phyloP scores from a whole-genome alignment of 805 yeast genomes.

The Candida nanaspora region DNA sequence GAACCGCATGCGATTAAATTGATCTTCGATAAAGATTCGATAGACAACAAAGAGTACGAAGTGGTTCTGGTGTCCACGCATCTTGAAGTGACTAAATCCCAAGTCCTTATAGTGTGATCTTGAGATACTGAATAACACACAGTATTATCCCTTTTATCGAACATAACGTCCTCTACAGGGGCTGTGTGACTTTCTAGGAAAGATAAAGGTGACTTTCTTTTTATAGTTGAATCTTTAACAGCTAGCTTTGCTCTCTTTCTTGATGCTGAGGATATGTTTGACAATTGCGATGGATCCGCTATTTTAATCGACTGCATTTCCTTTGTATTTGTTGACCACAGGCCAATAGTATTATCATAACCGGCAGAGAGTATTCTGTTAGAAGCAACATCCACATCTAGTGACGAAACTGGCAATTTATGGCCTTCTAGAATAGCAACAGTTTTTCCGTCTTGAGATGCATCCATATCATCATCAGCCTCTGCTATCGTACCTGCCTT shows the following conservation, averaged over 20 bases:
- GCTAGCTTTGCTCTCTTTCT: slow-evolving; percentile 84
- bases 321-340: slow-evolving; percentile 85
- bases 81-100: slow-evolving; percentile 88
- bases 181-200: slow-evolving; percentile 74
- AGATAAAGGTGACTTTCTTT: slow-evolving; percentile 77
- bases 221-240: slow-evolving; percentile 61
- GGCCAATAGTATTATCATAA: slow-evolving; percentile 68
- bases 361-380: slow-evolving; percentile 77
- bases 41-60: slow-evolving; percentile 73
- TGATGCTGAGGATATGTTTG: slow-evolving; percentile 64
- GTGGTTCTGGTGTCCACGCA: slow-evolving; percentile 86
- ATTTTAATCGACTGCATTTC: slow-evolving; percentile 65
- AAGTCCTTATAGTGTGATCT: slow-evolving; percentile 90
- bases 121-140: slow-evolving; percentile 93
- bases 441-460: slow-evolving; percentile 53
- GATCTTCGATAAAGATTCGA: slow-evolving; percentile 58
- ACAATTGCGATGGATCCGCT: slow-evolving; percentile 32
- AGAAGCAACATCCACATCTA: slow-evolving; percentile 49
- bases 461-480: slow-evolving; percentile 20
- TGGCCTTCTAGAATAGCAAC: slow-evolving; percentile 87
- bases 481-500: slow-evolving; percentile 44
- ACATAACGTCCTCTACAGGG: slow-evolving; percentile 81
- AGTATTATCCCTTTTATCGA: slow-evolving; percentile 64
- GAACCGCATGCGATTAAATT: slow-evolving; percentile 88
- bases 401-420: slow-evolving; percentile 73